These are phyloP conservation scores for Tetrahymena malaccensis DNA, from an alignment of 73 alveolate species.

Conservation along the genomic window DNA sequence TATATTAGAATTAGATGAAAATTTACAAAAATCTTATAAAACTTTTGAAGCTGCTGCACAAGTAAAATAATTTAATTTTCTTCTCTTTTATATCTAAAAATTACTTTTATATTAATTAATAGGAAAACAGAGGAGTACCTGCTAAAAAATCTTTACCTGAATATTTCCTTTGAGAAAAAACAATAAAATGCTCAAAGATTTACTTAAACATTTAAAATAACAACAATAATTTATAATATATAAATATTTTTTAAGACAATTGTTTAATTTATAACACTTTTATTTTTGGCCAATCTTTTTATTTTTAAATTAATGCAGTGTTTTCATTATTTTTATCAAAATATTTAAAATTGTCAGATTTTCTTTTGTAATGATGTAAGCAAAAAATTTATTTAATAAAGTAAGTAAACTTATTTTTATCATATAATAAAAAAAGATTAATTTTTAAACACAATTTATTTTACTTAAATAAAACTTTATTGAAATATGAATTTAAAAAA, in stretches of 20 bases:
- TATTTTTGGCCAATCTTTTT: background rate
- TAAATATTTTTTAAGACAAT: background rate
- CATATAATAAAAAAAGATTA: too few relatives aligned
- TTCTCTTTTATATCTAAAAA: background rate
- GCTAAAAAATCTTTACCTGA: conserved; percentile 98
- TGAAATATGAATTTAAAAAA: too few relatives aligned
- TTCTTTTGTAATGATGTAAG: too few relatives aligned
- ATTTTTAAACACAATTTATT: too few relatives aligned
- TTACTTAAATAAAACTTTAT: too few relatives aligned
- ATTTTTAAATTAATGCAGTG: too few relatives aligned
- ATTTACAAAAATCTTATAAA: conserved; percentile 55
- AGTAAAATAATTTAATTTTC: background rate
- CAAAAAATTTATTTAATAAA: too few relatives aligned
- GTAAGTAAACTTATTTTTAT: too few relatives aligned
- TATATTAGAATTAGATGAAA: conserved; percentile 76
- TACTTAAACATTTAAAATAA: background rate
- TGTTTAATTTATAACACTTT: background rate
- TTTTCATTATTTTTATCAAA: background rate
- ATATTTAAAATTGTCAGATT: too few relatives aligned
- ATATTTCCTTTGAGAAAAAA: conserved; percentile 82
- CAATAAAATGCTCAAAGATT: background rate
- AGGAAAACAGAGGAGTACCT: conserved; percentile 94
- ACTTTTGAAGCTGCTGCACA: conserved; percentile 82
- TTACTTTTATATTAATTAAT: background rate
- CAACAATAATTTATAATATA: background rate